These are phyloP conservation scores for Fomitopsis betulina DNA, from an alignment of 1,284 basidiomycete genomes.

Conservation along the genomic window DNA sequence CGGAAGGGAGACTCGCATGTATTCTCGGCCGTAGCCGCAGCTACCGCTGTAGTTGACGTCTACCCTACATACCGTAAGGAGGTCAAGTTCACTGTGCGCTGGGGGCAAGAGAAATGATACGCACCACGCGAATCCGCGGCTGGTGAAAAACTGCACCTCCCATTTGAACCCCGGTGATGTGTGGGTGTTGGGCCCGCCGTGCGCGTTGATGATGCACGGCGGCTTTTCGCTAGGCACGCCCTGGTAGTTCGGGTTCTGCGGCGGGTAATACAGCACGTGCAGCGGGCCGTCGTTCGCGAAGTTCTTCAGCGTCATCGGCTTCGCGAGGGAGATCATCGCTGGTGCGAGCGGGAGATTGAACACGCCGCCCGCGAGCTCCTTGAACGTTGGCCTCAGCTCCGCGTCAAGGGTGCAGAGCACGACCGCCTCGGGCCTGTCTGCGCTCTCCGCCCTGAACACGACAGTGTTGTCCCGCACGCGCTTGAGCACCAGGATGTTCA, in stretches of 20 bases:
- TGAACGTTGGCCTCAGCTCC: constrained; percentile 25
- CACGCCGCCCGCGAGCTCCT: constrained; percentile 23
- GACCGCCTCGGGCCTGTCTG: constrained; percentile 32
- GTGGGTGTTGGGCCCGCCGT: constrained; percentile 62
- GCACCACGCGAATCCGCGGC: constrained; percentile 62
- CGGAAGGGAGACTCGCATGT: constrained; percentile 31
- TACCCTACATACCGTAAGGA: constrained; percentile 35
- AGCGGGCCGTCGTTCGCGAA: constrained; percentile 35
- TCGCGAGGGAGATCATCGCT: constrained; percentile 40
- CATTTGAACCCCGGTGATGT: constrained; percentile 43
- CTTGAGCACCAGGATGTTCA: constrained; percentile 36
- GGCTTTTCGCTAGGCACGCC: constrained; percentile 50
- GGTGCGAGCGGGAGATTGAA: constrained; percentile 20
- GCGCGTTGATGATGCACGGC: constrained; percentile 59
- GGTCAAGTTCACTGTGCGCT: neutral
- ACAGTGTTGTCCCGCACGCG: constrained; percentile 32
- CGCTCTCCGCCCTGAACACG: constrained; percentile 41
- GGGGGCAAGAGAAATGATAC: constrained; percentile 8
- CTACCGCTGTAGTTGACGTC: constrained; percentile 71
- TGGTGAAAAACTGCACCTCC: constrained; percentile 58
- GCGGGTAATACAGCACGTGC: constrained; percentile 58
- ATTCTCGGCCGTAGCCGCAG: constrained; percentile 58
- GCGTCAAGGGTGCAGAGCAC: constrained; percentile 33
- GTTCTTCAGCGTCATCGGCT: constrained; percentile 37
- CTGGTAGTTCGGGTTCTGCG: constrained; percentile 55